phyloP scores from a whole-genome alignment of 208 protist genomes.

The Herpetomonas samuelpessoai region DNA sequence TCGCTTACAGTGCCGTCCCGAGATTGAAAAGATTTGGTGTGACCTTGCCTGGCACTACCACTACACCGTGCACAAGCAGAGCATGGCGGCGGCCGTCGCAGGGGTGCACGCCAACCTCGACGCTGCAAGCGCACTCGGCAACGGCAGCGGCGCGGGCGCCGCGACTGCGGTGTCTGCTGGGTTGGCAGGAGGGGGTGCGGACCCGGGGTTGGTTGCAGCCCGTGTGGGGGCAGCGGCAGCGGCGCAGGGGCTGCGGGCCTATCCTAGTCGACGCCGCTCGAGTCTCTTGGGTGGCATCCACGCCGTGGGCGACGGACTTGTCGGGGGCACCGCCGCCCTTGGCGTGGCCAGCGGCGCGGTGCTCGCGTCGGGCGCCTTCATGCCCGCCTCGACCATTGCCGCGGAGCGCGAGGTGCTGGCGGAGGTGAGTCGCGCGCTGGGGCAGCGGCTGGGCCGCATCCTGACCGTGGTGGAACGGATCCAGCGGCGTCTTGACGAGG shows the following conservation, averaged over 20 bases:
- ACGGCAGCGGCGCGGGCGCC: background rate
- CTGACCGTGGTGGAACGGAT: background rate
- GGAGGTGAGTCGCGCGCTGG: background rate
- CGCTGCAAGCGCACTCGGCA: background rate
- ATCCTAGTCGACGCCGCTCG: too few species aligned
- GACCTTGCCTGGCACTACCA: slow-evolving; percentile 44
- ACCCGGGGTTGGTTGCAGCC: too few species aligned
- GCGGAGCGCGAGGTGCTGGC: background rate
- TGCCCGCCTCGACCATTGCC: background rate
- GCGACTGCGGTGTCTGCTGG: background rate
- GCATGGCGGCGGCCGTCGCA: background rate
- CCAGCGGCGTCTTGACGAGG: background rate
- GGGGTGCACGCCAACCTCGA: background rate
- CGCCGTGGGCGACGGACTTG: too few species aligned
- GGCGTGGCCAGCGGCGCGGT: too few species aligned
- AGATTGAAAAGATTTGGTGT: slow-evolving; percentile 27
- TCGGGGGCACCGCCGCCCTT: background rate
- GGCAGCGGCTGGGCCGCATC: background rate
- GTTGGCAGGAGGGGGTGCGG: background rate
- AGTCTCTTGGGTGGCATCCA: too few species aligned
- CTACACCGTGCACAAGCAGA: slow-evolving; percentile 11
- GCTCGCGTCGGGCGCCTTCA: background rate
- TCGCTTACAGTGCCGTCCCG: slow-evolving; percentile 7
- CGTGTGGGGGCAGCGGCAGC: too few species aligned
- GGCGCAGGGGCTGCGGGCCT: too few species aligned